These are phyloP conservation scores for Lasiosphaeriaceae sp. DNA, from an alignment of 495 filamentous ascomycete species.

Conservation along the genomic window DNA sequence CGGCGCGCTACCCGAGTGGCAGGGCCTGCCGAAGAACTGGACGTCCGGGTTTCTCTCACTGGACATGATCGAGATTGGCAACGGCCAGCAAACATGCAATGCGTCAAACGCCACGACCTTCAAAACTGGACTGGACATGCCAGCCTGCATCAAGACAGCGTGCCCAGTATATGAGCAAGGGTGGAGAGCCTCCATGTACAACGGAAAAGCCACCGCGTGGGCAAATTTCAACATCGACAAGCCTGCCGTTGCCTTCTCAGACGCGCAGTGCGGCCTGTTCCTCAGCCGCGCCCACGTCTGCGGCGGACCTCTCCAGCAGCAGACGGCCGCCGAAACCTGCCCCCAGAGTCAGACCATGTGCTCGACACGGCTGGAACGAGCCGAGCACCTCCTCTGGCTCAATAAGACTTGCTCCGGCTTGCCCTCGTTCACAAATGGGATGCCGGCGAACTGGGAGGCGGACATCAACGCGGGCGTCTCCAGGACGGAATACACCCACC, in stretches of 20 bases:
- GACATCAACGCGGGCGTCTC: not conserved
- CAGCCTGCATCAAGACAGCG: not conserved
- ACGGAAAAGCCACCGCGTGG: not conserved
- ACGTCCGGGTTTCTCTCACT: not conserved
- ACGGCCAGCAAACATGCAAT: not conserved
- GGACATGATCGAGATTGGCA: not conserved
- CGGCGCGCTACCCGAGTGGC: not conserved
- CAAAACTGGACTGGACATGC: not conserved
- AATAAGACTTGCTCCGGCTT: not conserved
- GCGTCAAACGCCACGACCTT: not conserved
- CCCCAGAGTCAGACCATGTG: not conserved
- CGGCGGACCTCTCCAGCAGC: not conserved
- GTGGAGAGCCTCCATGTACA: not conserved
- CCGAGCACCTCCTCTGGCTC: conserved; percentile 1
- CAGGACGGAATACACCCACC: not conserved
- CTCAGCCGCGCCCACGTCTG: not conserved
- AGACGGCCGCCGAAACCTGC: not conserved
- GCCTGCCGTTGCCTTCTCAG: not conserved
- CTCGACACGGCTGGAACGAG: not conserved
- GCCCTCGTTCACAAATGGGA: not conserved
- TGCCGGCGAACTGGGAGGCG: not conserved
- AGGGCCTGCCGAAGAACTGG: not conserved
- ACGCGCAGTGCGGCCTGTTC: not conserved
- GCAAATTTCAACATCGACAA: not conserved
- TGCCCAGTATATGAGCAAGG: not conserved